Evolutionary conservation across 1,284 basidiomycete genomes (phyloP).

Genomic region (Ceratobasidium sp.): DNA sequence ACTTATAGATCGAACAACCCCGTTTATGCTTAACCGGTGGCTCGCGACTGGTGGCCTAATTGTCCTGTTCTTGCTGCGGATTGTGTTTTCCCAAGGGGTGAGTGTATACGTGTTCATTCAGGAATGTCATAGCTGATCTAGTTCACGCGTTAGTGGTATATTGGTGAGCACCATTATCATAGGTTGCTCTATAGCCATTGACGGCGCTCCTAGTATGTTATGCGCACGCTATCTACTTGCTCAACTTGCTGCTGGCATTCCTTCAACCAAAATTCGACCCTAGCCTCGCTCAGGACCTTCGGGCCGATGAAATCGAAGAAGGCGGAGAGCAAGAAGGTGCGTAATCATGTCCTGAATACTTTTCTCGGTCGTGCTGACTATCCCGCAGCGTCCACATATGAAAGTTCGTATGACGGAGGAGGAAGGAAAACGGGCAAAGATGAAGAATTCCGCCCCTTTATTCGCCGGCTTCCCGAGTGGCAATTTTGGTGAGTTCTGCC

Average conservation of each 20-base stretch:
- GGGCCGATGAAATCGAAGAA: constrained; percentile 95
- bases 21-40: constrained; percentile 91
- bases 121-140: constrained; percentile 46
- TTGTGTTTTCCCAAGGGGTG: constrained; percentile 90
- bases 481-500: constrained; percentile 83
- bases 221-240: constrained; percentile 90
- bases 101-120: constrained; percentile 56
- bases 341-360: constrained; percentile 61
- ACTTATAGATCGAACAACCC: constrained; percentile 89
- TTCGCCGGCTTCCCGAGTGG: constrained; percentile 94
- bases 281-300: constrained; percentile 89
- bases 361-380: neutral
- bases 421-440: constrained; percentile 60
- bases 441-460: constrained; percentile 97
- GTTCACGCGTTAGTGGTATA: constrained; percentile 79
- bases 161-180: constrained; percentile 64
- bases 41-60: constrained; percentile 79
- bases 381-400: constrained; percentile 31
- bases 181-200: neutral
- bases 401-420: constrained; percentile 42
- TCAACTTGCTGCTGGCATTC: constrained; percentile 90
- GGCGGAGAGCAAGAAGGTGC: constrained; percentile 68
- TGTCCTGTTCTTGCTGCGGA: constrained; percentile 84
- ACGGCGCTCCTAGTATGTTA: constrained; percentile 69
- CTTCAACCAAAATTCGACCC: constrained; percentile 96